Base-by-base conservation (phyloP, 208 protist genomes). In the Angomonas deanei region DNA sequence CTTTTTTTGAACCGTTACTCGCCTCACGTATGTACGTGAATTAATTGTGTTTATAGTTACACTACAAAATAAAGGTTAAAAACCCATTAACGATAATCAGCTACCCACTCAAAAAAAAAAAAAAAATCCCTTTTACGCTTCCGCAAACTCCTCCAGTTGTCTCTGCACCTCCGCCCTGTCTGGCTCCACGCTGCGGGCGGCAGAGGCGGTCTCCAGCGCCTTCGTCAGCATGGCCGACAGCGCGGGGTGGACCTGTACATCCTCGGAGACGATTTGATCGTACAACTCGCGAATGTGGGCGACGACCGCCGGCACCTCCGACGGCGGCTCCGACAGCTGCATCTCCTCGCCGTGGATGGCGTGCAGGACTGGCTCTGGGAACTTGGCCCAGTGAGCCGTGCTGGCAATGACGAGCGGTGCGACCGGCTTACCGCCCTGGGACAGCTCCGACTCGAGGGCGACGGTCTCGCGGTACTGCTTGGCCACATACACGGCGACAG, bases 371-470 rank as follows among this genome's bases (percentile, higher is more conserved):
- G 86, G 70, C 11, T 80, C 72, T 1, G 88, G 86, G 42, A 95
- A 95, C 70, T 95, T 95, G 5, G 88, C 75, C 84, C 85, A 95
- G 73, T 91, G 84, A 23, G 88, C 88, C 3, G 88, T 95, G 76
- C 82, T 87, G 26, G 72, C 78, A 28, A 93, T 74, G 23, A 91
- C 66, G 21, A 94, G 70, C 50, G 85, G 77, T 31, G 69, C 66
- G 32, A 77, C 48, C 30, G 62, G 60, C 19, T 55, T 38, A 47
- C 42, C 58, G 11, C 34, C 64, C 54, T 64, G 57, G 17, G 34
- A 1, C 47, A 81, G 52, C 62, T 74, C 57, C 21, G 54, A 52
- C 48, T 69, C 32, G 19, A 72, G 50, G 38, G 66, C 60, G 27
- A 78, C 66, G 33, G 46, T 68, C 57, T 80, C 70, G 6, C 74